phyloP scores from a whole-genome alignment of 352 stramenopile genomes.

The Phytophthora capsici region DNA sequence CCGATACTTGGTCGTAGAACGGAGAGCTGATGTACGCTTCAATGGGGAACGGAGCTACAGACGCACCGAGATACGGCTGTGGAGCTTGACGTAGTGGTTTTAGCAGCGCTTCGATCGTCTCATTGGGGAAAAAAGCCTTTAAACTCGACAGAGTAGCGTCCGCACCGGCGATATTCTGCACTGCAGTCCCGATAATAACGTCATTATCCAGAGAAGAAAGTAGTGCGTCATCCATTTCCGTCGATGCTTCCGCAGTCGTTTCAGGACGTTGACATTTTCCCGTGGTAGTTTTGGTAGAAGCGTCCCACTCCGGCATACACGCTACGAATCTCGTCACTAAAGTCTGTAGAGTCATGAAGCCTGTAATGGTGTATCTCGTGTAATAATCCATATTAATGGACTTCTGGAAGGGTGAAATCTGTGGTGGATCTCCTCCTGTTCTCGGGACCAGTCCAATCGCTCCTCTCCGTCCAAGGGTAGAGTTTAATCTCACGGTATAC shows the following conservation, averaged over 20 bases:
- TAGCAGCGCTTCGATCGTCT: slow-evolving; percentile 47
- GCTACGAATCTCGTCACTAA: slow-evolving; percentile 29
- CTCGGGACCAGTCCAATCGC: slow-evolving; percentile 2
- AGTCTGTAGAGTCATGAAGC: slow-evolving; percentile 39
- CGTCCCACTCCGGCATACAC: slow-evolving; percentile 33
- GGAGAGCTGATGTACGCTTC: slow-evolving; percentile 57
- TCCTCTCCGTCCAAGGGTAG: slow-evolving; percentile 32
- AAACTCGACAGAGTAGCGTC: slow-evolving; percentile 32
- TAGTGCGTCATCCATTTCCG: slow-evolving; percentile 40
- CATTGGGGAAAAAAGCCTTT: slow-evolving; percentile 28
- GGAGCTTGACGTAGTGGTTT: slow-evolving; percentile 62
- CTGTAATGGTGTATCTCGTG: slow-evolving; percentile 22
- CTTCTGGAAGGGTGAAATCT: slow-evolving; percentile 28
- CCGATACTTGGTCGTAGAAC: slow-evolving; percentile 78
- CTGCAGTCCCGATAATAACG: slow-evolving; percentile 40
- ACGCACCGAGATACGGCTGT: slow-evolving; percentile 55
- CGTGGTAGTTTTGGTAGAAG: slow-evolving; percentile 21
- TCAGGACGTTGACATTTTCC: slow-evolving; percentile 25
- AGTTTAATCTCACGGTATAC: slow-evolving; percentile 60
- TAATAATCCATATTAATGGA: slow-evolving; percentile 27
- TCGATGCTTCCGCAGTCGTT: slow-evolving; percentile 29
- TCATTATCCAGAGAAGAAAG: slow-evolving; percentile 52
- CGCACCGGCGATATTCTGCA: slow-evolving; percentile 27
- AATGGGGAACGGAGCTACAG: slow-evolving; percentile 64
- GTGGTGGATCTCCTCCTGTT: slow-evolving; percentile 13